Evolutionary conservation across 192 early-diverging fungal species (phyloP), one percentile per base, ranked within the genome.

Genomic region (Coemansia javaensis): DNA sequence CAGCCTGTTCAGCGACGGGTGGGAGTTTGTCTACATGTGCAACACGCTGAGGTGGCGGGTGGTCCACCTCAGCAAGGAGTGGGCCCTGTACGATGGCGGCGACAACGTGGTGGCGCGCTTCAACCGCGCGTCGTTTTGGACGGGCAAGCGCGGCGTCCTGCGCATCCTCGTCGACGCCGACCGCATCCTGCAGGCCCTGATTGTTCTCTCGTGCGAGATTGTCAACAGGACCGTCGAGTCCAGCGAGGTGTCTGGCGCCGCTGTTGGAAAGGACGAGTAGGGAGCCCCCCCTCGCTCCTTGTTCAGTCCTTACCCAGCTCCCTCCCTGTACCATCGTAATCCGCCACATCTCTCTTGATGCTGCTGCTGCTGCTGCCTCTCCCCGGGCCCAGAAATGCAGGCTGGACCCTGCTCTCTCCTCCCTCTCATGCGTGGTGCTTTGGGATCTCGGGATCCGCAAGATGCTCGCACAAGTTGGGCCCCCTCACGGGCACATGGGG

Each of bases 141-240:
- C 38, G 7, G 38, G 38, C 0, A 21, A 22, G 13, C 18, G 18
- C n/a, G 38, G 38, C 2, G 18, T 18, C 8, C 22, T 40, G 38
- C 5, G 13, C 10, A 8, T 40, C 22, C 4, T 7, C 2, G 38
- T 7, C n/a, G 15, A 38, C n/a, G 2, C 10, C 20, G 38, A 40
- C 20, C 11, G 22, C 11, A 15, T 0, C 9, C 38, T 40, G 4
- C 18, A 21, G 5, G 38, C 38, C 1, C 38, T 40, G 17, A 13
- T 40, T 22, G 18, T 40, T 13, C 38, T 40, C 20, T 12, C 38
- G 8, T 40, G 38, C 38, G 38, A 40, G 38, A 40, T 40, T 11
- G 38, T 40, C 12, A 18, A 40, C 38, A 1, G 38, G 22, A 40
- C 38, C 18, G 38, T 40, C 2, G 22, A 40, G 11, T 10, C 38